Percentiles rank a stretch among this genome's conserved stretches.
phyloP scores from a whole-genome alignment of 2,329 filamentous ascomycete species.

The Ophiognomonia clavigignenti-juglandacearum region DNA sequence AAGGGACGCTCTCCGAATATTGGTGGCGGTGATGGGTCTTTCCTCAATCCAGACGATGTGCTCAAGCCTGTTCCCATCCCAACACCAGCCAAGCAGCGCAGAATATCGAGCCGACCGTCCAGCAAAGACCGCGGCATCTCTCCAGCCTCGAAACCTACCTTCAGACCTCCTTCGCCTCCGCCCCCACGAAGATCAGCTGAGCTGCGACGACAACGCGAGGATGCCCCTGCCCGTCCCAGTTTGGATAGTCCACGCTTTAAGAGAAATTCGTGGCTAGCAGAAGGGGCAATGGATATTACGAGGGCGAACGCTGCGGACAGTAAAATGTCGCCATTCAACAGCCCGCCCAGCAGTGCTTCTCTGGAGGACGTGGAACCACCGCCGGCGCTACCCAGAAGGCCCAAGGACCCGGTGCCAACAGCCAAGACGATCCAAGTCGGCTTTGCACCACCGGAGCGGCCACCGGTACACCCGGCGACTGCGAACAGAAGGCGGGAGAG shows the following conservation, averaged over 20 bases:
- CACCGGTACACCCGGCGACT: conserved; percentile 46
- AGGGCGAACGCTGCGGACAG: conserved; percentile 33
- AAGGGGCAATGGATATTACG: conserved; percentile 25
- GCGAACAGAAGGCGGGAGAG: conserved; percentile 39
- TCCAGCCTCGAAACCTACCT: conserved; percentile 42
- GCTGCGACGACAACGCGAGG: conserved; percentile 44
- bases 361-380: conserved; percentile 48
- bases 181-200: conserved; percentile 60
- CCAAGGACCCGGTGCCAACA: conserved; percentile 25
- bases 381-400: conserved; percentile 44
- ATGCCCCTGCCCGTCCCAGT: conserved; percentile 45
- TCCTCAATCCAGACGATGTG: conserved; percentile 43
- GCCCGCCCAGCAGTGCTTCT: conserved; percentile 65
- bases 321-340: conserved; percentile 77
- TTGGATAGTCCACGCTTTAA: conserved; percentile 58
- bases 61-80: conserved; percentile 34
- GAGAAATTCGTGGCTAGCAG: conserved; percentile 22
- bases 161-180: conserved; percentile 57
- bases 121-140: conserved; percentile 30
- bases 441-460: conserved; percentile 41
- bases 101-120: conserved; percentile 47
- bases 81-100: conserved; percentile 42
- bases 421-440: conserved; percentile 28
- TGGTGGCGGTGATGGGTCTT: conserved; percentile 36
- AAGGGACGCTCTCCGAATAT: conserved; percentile 37